Evolutionary conservation across 768 basidiomycete species (phyloP), one percentile per base, ranked within the genome.

Genomic region (Trametes elegans): DNA sequence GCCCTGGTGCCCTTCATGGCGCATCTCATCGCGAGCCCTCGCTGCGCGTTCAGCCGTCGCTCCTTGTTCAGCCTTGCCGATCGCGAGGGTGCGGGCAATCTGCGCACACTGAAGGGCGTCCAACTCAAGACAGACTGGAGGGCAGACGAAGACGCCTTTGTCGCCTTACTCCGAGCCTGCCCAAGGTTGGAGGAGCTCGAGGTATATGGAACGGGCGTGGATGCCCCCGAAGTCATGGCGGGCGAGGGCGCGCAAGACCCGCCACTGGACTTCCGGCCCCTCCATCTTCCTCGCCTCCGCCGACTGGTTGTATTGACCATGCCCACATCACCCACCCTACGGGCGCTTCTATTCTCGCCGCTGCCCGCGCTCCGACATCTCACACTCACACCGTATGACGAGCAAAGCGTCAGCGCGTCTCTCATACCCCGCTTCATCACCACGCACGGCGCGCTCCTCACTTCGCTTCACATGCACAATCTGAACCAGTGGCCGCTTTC

Each of bases 321-420:
- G 73, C 82, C 84, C 46, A 77, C 75, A 6, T 88, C 87, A 5
- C 79, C 83, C 19, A 72, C 90, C 28, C 73, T 90, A 68, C 70
- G 79, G 34, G 75, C 79, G 14, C 73, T 93, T 24, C 70, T 89
- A 16, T 66, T 73, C 34, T 78, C 86, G 0, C 67, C 81, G 0
- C 79, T 93, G 13, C 90, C 87, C 3, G 70, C 76, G 3, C 72
- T 93, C 36, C 74, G 67, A 29, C 84, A 83, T 59, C 73, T 93
- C 18, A 84, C 79, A 13, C 66, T 92, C 32, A 90, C 89, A 1
- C 88, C 89, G 1, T 89, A 87, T 62, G 79, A 88, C 51, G 87
- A 89, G 61, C 63, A 85, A 13, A 79, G 79, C 26, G 83, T 76
- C 58, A 81, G 86, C 13, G 67, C 71, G 21, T 79, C 87, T 5